These are phyloP conservation scores for Santalum album DNA, from an alignment of 164 flowering plant genomes.

Conservation along the genomic window DNA sequence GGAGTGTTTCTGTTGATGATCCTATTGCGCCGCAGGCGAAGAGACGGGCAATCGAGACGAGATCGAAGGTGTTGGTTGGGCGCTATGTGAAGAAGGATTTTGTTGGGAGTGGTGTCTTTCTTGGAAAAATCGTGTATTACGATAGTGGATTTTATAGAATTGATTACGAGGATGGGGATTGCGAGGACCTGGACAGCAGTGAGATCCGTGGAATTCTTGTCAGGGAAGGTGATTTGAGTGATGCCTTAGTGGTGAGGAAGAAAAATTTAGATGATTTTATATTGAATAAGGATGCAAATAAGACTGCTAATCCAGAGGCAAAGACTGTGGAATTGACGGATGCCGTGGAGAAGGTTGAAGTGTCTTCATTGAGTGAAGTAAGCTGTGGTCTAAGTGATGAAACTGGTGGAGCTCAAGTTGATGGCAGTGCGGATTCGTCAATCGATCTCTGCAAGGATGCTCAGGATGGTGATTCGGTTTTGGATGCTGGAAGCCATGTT, in stretches of 20 bases:
- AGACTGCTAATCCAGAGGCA: background rate
- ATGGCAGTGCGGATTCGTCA: constrained; percentile 41
- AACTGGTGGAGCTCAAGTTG: constrained; percentile 20
- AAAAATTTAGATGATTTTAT: constrained; percentile 36
- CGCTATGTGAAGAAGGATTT: constrained; percentile 74
- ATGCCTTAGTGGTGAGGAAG: constrained; percentile 32
- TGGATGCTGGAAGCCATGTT: constrained; percentile 21
- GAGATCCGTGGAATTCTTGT: constrained; percentile 44
- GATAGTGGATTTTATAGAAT: constrained; percentile 67
- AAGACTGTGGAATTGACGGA: constrained; percentile 7
- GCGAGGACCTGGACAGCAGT: constrained; percentile 67
- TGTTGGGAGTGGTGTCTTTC: constrained; percentile 39
- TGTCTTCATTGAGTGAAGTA: constrained; percentile 20
- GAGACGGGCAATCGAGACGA: constrained; percentile 18
- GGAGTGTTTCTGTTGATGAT: constrained; percentile 4
- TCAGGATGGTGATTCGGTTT: constrained; percentile 14
- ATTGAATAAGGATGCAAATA: constrained; percentile 1
- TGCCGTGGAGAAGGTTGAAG: constrained; percentile 16
- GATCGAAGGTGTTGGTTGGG: constrained; percentile 43
- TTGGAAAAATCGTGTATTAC: constrained; percentile 67
- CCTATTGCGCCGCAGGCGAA: constrained; percentile 7
- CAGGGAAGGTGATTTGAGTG: constrained; percentile 30
- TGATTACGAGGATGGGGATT: constrained; percentile 88
- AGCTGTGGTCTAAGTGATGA: constrained; percentile 15
- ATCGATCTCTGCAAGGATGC: constrained; percentile 48